Evolutionary conservation across 2,329 filamentous ascomycete genomes (phyloP).

Genomic region (Penicillium hordei): DNA sequence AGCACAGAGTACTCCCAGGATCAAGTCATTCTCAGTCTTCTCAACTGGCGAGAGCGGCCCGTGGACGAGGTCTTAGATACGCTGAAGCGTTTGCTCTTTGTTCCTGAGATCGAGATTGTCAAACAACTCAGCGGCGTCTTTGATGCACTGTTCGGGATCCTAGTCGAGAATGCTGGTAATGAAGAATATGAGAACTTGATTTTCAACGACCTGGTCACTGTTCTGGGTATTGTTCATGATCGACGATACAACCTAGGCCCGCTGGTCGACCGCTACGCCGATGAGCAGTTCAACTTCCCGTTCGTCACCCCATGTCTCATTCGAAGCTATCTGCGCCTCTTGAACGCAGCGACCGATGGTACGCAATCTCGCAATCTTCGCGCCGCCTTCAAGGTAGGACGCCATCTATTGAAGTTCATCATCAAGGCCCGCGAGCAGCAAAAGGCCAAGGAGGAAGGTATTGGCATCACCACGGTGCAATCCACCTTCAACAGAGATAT

Average conservation of each 20-base stretch:
- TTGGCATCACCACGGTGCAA: constrained; percentile 72
- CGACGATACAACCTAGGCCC: constrained; percentile 88
- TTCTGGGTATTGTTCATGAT: constrained; percentile 91
- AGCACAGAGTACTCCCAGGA: constrained; percentile 96
- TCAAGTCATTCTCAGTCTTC: constrained; percentile 74
- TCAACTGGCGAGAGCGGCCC: constrained; percentile 80
- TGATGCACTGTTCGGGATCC: constrained; percentile 83
- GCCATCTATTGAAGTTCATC: constrained; percentile 91
- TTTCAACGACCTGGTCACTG: constrained; percentile 84
- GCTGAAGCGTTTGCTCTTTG: constrained; percentile 82
- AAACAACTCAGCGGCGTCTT: constrained; percentile 89
- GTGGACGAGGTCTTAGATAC: constrained; percentile 70
- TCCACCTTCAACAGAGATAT: constrained; percentile 80
- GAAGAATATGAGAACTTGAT: constrained; percentile 91
- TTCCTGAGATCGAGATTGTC: constrained; percentile 95
- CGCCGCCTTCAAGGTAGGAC: constrained; percentile 90
- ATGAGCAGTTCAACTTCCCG: constrained; percentile 86
- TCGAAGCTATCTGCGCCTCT: constrained; percentile 77
- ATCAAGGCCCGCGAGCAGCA: constrained; percentile 85
- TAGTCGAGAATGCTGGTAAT: constrained; percentile 86
- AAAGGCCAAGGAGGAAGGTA: constrained; percentile 80
- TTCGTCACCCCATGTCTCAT: constrained; percentile 87
- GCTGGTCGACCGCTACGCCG: constrained; percentile 86
- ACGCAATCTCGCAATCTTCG: constrained; percentile 81
- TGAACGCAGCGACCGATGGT: constrained; percentile 78